Conservation (phyloP, 1,284 basidiomycete species). For the Vanrija sp. region DNA sequence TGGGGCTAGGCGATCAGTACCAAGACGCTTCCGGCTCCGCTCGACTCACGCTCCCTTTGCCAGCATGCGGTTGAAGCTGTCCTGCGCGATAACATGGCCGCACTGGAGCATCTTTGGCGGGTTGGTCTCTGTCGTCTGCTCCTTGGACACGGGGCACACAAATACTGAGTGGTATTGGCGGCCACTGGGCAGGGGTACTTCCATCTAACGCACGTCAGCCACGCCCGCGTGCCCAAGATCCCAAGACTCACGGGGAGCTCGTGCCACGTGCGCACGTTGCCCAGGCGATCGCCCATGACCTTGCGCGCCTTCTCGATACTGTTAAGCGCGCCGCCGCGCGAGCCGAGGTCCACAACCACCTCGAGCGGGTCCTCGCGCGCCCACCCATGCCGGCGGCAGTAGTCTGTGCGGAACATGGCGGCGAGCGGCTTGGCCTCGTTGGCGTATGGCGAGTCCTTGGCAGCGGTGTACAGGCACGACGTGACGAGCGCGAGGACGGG, state of each 20-base stretch:
- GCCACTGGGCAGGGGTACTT: constrained; percentile 79
- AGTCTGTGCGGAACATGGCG: constrained; percentile 80
- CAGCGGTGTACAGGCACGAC: constrained; percentile 58
- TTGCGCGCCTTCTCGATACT: constrained; percentile 87
- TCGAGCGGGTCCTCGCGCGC: constrained; percentile 80
- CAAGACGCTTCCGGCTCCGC: neutral
- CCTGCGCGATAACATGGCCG: constrained; percentile 88
- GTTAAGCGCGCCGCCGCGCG: constrained; percentile 72
- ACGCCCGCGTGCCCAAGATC: neutral
- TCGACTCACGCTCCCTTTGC: constrained; percentile 75
- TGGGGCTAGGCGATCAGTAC: constrained; percentile 12
- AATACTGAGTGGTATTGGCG: constrained; percentile 96
- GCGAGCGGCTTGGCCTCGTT: constrained; percentile 58
- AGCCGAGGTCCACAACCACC: constrained; percentile 84
- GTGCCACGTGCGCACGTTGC: constrained; percentile 84
- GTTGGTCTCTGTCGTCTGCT: constrained; percentile 87
- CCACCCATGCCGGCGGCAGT: constrained; percentile 79
- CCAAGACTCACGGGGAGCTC: constrained; percentile 72
- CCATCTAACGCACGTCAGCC: constrained; percentile 63
- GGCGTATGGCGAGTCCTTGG: constrained; percentile 22
- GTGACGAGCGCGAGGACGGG: constrained; percentile 76
- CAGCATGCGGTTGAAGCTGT: constrained; percentile 76
- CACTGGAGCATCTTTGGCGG: constrained; percentile 97
- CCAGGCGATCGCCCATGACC: constrained; percentile 78
- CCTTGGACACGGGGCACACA: constrained; percentile 95